Base-by-base conservation (phyloP, 352 stramenopile genomes). In the Albugo candida region DNA sequence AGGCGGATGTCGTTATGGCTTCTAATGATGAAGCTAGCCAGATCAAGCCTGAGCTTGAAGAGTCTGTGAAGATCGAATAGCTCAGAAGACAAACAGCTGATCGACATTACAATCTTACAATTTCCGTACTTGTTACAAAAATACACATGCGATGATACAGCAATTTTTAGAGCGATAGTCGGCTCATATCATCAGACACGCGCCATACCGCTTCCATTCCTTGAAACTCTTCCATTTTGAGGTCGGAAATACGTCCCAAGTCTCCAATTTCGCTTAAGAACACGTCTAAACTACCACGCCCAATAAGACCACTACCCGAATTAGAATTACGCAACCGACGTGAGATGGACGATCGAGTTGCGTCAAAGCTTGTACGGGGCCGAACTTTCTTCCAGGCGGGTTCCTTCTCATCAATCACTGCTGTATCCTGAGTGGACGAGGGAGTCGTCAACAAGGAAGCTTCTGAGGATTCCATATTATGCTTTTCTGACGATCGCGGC, bases 161-260 rank as follows among this genome's bases (percentile, higher is more conserved):
- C 24, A 10, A 3, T 31, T 31, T 36, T 75, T 55, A 87, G 64
- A 87, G 66, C 46, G 75, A 87, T 50, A 87, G 47, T 45, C 75
- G 71, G 46, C 82, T 74, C 75, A 87, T 84, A 47, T 87, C 75
- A 46, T 69, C 73, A n/a, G 75, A 87, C 45, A 87, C 75, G 36
- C 75, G 70, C 75, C 75, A 87, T 42, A 87, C 60, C 54, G 83
- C 72, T 20, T 84, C 71, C 39, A 87, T 64, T 44, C 66, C 79
- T 55, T 83, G 71, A 51, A 87, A 83, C 45, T 83, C 75, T 49
- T 83, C 73, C 71, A 87, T 81, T 59, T 84, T 87, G 46, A 87
- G 66, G 58, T 87, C 75, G 34, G 75, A 87, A 43, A 87, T 69
- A 24, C 75, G 71, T 1, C 70, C 70, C 16, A 87, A 67, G 47